Evolutionary conservation across 192 early-diverging fungal genomes (phyloP), one percentile per base, ranked within the genome.

Genomic region (Coemansia sp.): DNA sequence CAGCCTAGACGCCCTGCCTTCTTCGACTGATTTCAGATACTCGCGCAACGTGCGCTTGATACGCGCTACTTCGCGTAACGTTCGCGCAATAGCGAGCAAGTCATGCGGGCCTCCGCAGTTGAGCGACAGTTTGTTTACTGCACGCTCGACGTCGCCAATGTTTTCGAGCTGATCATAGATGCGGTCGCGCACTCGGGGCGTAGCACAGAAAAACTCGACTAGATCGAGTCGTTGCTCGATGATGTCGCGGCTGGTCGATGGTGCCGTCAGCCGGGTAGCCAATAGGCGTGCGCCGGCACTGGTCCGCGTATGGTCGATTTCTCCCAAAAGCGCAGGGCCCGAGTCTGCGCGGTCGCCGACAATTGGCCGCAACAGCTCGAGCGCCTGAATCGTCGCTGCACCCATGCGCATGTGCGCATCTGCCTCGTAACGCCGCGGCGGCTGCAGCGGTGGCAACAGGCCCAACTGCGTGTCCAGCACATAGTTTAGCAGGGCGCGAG

Each of bases 231-330:
- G 82, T 19, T 70, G 62, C 51, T 90, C 88, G 57, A 97, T 92
- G 23, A 85, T 79, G 39, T 75, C 65, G 4, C 86, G 59, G 11
- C 65, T 77, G 0, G 88, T 90, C 5, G 90, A 84, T 4, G 94
- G 94, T 0, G 88, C 83, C 50, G 72, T 67, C 56, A 98, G 63
- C 63, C 93, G 88, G 45, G 78, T 73, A 14, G 88, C 78, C 5
- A 98, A 73, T 27, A 94, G 69, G 10, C 96, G 75, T 4, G 84
- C 81, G 2, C 96, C 96, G 0, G 89, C 87, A 29, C 84, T 86
- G 11, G 96, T 95, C 37, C 84, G 84, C 2, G 96, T 98, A 37
- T 76, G 71, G 67, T 94, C 88, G 39, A 98, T 79, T 15, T 88
- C 82, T 23, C 81, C 55, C 2, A 95, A 45, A 45, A 98, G 63